These are phyloP conservation scores for Theileria equi DNA, from an alignment of 169 alveolate species.

Conservation along the genomic window DNA sequence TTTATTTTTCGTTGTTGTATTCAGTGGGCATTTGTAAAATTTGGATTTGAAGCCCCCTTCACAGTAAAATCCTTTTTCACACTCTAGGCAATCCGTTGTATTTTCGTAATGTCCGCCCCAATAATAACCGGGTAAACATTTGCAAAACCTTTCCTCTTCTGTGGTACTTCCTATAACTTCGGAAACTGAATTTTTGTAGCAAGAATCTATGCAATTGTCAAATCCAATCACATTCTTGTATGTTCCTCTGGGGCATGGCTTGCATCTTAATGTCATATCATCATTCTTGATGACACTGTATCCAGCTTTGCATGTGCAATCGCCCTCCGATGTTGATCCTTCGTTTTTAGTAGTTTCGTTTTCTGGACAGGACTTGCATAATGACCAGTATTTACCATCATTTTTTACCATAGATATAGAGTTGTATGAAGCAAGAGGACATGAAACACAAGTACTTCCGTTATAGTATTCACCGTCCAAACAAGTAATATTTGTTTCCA, in stretches of 20 bases:
- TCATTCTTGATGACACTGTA: conserved; percentile 14
- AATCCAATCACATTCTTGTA: conserved; percentile 60
- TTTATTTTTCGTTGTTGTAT: conserved; percentile 58
- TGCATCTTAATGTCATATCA: conserved; percentile 37
- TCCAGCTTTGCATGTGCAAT: conserved; percentile 75
- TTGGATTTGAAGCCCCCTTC: conserved; percentile 67
- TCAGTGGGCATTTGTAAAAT: conserved; percentile 63
- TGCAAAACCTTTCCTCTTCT: conserved; percentile 43
- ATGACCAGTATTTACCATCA: conserved; percentile 5
- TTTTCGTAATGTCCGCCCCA: conserved; percentile 5
- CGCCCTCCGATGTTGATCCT: conserved; percentile 66
- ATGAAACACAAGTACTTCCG: conserved; percentile 58
- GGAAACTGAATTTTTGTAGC: conserved; percentile 54
- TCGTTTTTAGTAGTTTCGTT: conserved; percentile 54
- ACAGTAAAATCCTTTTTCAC: conserved; percentile 70
- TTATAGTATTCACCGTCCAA: conserved; percentile 68
- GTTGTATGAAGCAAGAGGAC: conserved; percentile 75
- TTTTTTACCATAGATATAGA: neutral
- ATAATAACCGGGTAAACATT: conserved; percentile 67
- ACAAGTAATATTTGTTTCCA: conserved; percentile 51
- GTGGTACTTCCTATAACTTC: conserved; percentile 42
- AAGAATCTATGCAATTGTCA: conserved; percentile 60
- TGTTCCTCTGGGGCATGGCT: conserved; percentile 61
- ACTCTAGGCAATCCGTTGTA: conserved; percentile 40
- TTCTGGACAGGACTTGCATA: conserved; percentile 54